A percentile compares a stretch with the other conserved stretches of the same genome.
Evolutionary conservation across 345 rosid species (phyloP).

Genomic region (Tarenaya hassleriana): DNA sequence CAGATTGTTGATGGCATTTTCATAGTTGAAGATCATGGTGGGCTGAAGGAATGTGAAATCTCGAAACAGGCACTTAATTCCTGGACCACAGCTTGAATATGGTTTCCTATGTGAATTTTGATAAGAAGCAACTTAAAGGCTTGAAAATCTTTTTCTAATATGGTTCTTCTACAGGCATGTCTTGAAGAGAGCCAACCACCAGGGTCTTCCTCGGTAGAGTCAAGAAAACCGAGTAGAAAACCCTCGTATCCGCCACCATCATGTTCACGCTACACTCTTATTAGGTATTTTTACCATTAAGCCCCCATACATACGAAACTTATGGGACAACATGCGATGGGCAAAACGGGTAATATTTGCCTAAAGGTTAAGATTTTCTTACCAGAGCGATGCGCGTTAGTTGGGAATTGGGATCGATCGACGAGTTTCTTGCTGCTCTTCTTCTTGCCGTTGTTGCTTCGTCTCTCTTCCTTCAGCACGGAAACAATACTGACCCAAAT

Average conservation of each 20-base stretch:
- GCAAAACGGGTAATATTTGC: slow-evolving; percentile 12
- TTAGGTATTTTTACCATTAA: not conserved
- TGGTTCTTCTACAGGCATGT: slow-evolving; percentile 33
- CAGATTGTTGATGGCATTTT: slow-evolving; percentile 22
- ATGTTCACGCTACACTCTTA: slow-evolving; percentile 14
- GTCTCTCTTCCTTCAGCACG: slow-evolving; percentile 3
- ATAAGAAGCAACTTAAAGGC: not conserved
- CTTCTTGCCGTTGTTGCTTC: not conserved
- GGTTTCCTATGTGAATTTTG: slow-evolving; percentile 3
- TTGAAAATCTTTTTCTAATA: not conserved
- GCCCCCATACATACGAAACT: not conserved
- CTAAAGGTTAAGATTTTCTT: slow-evolving; percentile 28
- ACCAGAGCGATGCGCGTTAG: slow-evolving; percentile 29
- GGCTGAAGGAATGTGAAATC: slow-evolving; percentile 24
- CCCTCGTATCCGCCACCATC: slow-evolving; percentile 20
- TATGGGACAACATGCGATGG: slow-evolving; percentile 15
- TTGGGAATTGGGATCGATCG: slow-evolving; percentile 19
- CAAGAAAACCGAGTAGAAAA: not conserved
- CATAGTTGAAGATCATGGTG: slow-evolving; percentile 29
- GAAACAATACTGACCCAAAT: not conserved
- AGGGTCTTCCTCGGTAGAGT: slow-evolving; percentile 31
- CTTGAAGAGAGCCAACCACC: slow-evolving; percentile 32
- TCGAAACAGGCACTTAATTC: slow-evolving; percentile 33
- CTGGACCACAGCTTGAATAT: not conserved
- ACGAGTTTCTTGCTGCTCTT: slow-evolving; percentile 15